Conservation (phyloP, 1,139 yeast species). For the Pichia sp. region DNA sequence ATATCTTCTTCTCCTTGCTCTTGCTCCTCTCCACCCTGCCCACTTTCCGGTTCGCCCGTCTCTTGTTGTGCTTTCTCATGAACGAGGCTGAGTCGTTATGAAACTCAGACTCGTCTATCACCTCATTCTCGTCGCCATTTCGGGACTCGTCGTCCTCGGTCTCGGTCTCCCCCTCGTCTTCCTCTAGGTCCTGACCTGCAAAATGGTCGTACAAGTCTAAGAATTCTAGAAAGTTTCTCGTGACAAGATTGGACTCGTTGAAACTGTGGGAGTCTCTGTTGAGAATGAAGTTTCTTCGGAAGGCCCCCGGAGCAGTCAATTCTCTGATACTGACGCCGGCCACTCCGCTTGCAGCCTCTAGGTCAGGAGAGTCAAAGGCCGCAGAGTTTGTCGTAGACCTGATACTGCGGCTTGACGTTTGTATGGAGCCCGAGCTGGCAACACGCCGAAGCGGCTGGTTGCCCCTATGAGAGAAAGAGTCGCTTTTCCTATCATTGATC, state of each 20-base stretch:
- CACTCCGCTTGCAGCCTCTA: background rate
- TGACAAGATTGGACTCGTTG: conserved; percentile 48
- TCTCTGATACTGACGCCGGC: conserved; percentile 49
- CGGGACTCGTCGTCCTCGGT: conserved; percentile 18
- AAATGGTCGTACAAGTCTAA: conserved; percentile 74
- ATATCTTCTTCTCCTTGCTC: conserved; percentile 39
- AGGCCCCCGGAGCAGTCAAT: conserved; percentile 88
- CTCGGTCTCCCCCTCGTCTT: conserved; percentile 26
- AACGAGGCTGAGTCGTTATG: background rate
- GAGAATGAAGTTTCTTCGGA: conserved; percentile 74
- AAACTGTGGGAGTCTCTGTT: conserved; percentile 32
- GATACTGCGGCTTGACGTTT: conserved; percentile 12
- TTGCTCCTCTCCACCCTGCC: background rate
- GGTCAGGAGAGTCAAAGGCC: conserved; percentile 15
- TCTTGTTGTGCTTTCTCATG: background rate
- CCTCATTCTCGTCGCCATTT: conserved; percentile 19
- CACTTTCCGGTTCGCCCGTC: background rate
- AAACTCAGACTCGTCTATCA: background rate
- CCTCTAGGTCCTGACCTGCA: conserved; percentile 75
- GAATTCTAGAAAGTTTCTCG: conserved; percentile 70
- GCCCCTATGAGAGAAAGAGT: background rate
- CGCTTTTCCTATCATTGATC: conserved; percentile 46
- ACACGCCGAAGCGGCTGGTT: conserved; percentile 32
- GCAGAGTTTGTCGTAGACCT: conserved; percentile 12
- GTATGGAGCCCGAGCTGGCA: conserved; percentile 26